Base-by-base conservation (phyloP, 208 protist genomes). In the Acanthamoeba castellanii region DNA sequence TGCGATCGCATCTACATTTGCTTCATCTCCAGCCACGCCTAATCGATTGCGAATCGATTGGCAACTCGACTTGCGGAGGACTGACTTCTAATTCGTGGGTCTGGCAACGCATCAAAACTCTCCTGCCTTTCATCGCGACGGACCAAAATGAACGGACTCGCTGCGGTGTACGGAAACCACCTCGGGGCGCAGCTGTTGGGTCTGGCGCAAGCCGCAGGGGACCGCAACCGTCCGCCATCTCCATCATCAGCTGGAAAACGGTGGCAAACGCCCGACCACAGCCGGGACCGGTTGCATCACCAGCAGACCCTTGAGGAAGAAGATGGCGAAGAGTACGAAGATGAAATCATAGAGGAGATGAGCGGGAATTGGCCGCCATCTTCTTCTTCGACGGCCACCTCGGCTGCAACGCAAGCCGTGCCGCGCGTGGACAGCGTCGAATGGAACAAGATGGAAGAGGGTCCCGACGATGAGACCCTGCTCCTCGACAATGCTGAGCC, bases 261-360 rank as follows among this genome's bases (percentile, higher is more conserved):
- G 42, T 34, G 14, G 18, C 61, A n/a, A 78, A 78, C 59, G 22
- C 25, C 59, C 59, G 59, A 25, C 18, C 18, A 18, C 25, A 66
- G 25, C 59, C 20, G 9, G 8, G 59, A 66, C 55, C 55, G 55
- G 14, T 59, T 59, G 55, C 55, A 59, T 18, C 20, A 59, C 14
- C 55, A 59, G 27, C 66, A 72, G 13, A 34, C 13, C n/a, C 18
- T 25, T n/a, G n/a, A 72, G 13, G 70, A 78, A 18, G 70, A 78
- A 45, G 70, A 78, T 7, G 70, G 18, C 32, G 70, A 78, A 13
- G 70, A 78, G 70, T 78, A 45, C 70, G 70, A 78, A 78, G 70
- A 78, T 45, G 70, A 78, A 78, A 78, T 78, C 37, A 78, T 78
- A 11, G 70, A 78, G 32, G 70, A 78, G 25, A 78, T 78, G 70